These are phyloP conservation scores for Dictyophora rubrovolvata DNA, from an alignment of 768 basidiomycete genomes.

Conservation along the genomic window DNA sequence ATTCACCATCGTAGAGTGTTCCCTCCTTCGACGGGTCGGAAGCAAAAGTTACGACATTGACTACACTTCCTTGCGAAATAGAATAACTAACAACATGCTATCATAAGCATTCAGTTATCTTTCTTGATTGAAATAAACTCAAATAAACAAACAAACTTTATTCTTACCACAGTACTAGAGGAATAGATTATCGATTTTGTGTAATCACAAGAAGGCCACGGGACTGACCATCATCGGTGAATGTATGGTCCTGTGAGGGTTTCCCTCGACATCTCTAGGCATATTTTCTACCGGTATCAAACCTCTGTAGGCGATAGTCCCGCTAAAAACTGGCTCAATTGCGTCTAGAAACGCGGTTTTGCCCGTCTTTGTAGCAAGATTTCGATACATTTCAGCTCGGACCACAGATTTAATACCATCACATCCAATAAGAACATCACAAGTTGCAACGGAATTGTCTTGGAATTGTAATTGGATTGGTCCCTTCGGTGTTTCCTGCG, in stretches of 20 bases:
- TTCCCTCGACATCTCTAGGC: conserved; percentile 7
- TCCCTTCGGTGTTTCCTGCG: conserved; percentile 12
- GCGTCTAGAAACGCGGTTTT: conserved; percentile 20
- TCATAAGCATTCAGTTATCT: background rate
- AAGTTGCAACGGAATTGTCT: conserved; percentile 15
- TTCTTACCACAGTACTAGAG: conserved; percentile 48
- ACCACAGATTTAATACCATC: conserved; percentile 21
- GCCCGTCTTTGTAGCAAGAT: conserved; percentile 15
- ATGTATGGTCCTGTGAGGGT: conserved; percentile 25
- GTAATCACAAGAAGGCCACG: conserved; percentile 5
- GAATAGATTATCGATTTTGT: background rate
- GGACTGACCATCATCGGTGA: conserved; percentile 36
- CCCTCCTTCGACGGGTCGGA: conserved; percentile 41
- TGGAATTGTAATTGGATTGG: conserved; percentile 17
- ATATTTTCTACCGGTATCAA: conserved; percentile 33
- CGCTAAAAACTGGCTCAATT: conserved; percentile 37
- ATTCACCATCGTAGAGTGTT: conserved; percentile 38
- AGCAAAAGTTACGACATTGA: conserved; percentile 56
- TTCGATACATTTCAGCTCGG: conserved; percentile 15
- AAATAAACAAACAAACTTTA: conserved; percentile 24
- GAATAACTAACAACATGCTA: conserved; percentile 58
- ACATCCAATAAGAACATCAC: conserved; percentile 19
- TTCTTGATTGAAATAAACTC: conserved; percentile 4
- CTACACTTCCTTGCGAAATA: conserved; percentile 42
- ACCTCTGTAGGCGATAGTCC: conserved; percentile 35